phyloP scores from a whole-genome alignment of 257 asterid genomes.

The Phtheirospermum japonicum region DNA sequence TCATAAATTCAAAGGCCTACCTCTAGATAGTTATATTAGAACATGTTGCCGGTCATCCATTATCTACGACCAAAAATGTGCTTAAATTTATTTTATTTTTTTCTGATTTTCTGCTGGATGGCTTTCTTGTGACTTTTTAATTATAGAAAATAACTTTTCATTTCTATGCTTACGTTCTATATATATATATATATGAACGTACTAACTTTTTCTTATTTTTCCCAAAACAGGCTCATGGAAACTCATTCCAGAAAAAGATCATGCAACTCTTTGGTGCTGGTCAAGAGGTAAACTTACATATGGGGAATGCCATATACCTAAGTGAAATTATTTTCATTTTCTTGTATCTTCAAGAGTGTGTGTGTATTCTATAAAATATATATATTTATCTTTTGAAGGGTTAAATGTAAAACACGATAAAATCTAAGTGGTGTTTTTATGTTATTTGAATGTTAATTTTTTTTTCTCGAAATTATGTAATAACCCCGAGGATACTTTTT shows the following conservation, averaged over 20 bases:
- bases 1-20: too few species aligned
- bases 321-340: neutral
- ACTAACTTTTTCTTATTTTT: conserved; percentile 8
- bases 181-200: neutral
- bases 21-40: too few species aligned
- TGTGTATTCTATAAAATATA: too few species aligned
- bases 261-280: conserved; percentile 75
- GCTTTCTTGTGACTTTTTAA: neutral
- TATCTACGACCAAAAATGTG: neutral
- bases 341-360: neutral
- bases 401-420: too few species aligned
- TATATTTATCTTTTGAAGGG: neutral
- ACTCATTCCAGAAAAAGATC: conserved; percentile 93
- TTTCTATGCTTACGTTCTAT: conserved; percentile 1
- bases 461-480: too few species aligned
- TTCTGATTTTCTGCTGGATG: neutral
- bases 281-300: conserved; percentile 68
- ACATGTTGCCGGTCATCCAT: too few species aligned
- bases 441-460: too few species aligned
- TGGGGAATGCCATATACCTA: conserved; percentile 16
- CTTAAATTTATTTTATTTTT: neutral
- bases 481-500: too few species aligned
- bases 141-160: neutral
- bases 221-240: conserved; percentile 71
- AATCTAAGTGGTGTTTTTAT: too few species aligned